Evolutionary conservation across 352 stramenopile genomes (phyloP).

Genomic region (Globisporangium nagaii): DNA sequence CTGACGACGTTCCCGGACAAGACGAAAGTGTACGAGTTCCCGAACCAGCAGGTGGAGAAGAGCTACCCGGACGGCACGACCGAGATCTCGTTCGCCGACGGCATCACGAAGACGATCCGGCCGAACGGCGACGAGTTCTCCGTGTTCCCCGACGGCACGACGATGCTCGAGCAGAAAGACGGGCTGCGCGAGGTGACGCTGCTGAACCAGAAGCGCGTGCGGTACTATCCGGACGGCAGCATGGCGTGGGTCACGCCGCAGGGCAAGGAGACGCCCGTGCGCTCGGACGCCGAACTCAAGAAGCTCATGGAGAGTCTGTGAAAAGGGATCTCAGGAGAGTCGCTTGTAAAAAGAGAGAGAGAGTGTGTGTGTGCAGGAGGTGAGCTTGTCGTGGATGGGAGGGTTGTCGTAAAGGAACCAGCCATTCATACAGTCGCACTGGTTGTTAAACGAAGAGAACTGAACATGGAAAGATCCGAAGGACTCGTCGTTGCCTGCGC

Average conservation of each 20-base stretch:
- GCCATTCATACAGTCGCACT: no score
- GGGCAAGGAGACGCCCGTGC: conserved; percentile 49
- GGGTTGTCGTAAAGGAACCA: no score
- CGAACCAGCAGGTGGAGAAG: conserved; percentile 93
- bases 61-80: conserved; percentile 90
- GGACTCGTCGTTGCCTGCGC: no score
- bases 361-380: neutral
- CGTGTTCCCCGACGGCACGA: conserved; percentile 77
- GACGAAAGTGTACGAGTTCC: conserved; percentile 95
- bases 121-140: conserved; percentile 75
- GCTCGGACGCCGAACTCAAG: conserved; percentile 58
- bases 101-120: conserved; percentile 87
- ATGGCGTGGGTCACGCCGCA: conserved; percentile 48
- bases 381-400: no score
- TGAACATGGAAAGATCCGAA: no score
- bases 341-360: neutral
- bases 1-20: conserved; percentile 93
- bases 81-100: conserved; percentile 93
- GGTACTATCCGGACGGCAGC: conserved; percentile 69
- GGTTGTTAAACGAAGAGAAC: no score
- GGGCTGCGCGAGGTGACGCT: conserved; percentile 77
- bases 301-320: conserved; percentile 38
- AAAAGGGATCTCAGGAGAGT: neutral
- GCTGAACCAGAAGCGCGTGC: conserved; percentile 60
- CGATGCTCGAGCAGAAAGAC: conserved; percentile 68